phyloP scores from a whole-genome alignment of 1,139 yeast species.

The Suhomyces panamericanus region DNA sequence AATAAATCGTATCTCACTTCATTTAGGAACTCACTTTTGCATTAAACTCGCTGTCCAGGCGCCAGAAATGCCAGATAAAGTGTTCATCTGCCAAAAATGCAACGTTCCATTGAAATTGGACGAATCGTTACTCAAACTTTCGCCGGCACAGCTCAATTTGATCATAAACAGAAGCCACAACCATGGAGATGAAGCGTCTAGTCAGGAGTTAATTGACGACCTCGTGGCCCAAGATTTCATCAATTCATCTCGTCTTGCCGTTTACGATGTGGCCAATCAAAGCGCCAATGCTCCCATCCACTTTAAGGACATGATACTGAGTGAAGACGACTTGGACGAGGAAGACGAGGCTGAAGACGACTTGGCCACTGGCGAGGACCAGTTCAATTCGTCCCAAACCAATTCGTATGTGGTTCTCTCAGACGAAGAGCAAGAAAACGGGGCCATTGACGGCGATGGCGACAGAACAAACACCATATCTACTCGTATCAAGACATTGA shows the following conservation, averaged over 20 bases:
- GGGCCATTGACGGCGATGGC: constrained; percentile 2
- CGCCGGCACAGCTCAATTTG: constrained; percentile 36
- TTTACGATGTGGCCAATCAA: constrained; percentile 23
- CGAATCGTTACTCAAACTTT: constrained; percentile 30
- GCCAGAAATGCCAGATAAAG: constrained; percentile 10
- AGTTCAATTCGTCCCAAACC: constrained; percentile 16
- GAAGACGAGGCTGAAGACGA: constrained; percentile 18
- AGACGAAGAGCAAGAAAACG: constrained; percentile 15
- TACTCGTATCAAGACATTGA: constrained; percentile 24
- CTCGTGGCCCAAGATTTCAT: constrained; percentile 34
- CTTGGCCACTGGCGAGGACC: constrained; percentile 1
- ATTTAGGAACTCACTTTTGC: not conserved
- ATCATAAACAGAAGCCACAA: constrained; percentile 24
- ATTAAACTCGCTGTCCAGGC: not conserved
- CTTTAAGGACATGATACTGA: constrained; percentile 15
- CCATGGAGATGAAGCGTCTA: constrained; percentile 15
- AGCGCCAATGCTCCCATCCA: constrained; percentile 21
- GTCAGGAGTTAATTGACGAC: constrained; percentile 16
- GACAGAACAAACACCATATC: constrained; percentile 15
- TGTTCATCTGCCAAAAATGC: constrained; percentile 37
- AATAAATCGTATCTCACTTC: not conserved
- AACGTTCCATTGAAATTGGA: constrained; percentile 32
- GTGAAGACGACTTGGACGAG: constrained; percentile 19
- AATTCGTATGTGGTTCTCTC: constrained; percentile 38
- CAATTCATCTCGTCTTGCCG: constrained; percentile 32